phyloP scores from a whole-genome alignment of 140 eudicot species.

The Flaveria floridana region DNA sequence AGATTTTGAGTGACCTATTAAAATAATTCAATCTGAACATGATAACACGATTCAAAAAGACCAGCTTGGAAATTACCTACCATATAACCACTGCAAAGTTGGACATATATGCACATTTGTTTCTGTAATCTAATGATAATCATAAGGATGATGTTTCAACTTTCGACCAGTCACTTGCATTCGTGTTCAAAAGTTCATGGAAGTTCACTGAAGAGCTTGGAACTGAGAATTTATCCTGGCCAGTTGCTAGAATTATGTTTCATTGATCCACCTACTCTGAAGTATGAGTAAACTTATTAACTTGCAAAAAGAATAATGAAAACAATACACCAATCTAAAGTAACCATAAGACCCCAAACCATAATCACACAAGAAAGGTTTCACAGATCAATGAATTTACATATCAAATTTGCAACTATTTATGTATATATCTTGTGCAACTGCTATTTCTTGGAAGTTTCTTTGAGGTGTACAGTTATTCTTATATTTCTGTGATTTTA shows the following conservation, averaged over 20 bases:
- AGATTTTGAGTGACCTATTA: background rate
- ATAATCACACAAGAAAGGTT: background rate
- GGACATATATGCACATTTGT: background rate
- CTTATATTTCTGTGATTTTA: slow-evolving; percentile 31
- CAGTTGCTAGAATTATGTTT: background rate
- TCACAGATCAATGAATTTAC: background rate
- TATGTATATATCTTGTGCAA: background rate
- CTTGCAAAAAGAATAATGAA: background rate
- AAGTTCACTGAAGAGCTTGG: background rate
- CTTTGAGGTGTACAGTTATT: background rate
- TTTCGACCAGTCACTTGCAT: background rate
- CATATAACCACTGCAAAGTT: background rate
- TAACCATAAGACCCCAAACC: background rate
- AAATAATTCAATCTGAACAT: background rate
- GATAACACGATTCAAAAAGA: background rate
- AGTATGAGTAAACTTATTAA: background rate
- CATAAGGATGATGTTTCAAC: background rate
- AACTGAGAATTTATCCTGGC: background rate
- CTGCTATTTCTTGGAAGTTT: background rate
- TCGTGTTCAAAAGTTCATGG: background rate
- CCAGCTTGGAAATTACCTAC: background rate
- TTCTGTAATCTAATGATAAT: background rate
- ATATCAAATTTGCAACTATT: background rate
- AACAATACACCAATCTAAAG: background rate
- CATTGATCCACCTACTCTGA: background rate